Base-by-base conservation (phyloP, 495 filamentous ascomycete genomes). In the Acidomyces sp. region DNA sequence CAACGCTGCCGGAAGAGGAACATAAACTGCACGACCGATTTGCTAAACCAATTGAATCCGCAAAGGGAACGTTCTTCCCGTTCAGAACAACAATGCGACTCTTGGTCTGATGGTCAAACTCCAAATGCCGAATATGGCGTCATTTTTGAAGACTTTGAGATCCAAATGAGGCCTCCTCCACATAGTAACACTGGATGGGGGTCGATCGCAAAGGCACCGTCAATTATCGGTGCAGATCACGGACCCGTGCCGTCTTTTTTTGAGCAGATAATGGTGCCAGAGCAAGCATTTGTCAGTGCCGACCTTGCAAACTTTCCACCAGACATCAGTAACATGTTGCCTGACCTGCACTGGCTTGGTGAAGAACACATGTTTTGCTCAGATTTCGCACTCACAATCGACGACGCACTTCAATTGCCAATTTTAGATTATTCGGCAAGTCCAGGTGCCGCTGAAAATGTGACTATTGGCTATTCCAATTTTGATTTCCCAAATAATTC, bases 1-100 rank as follows among this genome's bases (percentile, higher is more conserved):
- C 44, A 20, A 18, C 13, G 52, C 37, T 55, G 52, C 39, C 26
- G 24, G 7, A 52, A 44, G 19, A 55, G 47, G 32, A 28, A 36
- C 23, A 40, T 53, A 22, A 9, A 26, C 10, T 55, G 49, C 33
- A 25, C 29, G n/a, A 37, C 34, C 11, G 34, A 23, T 4, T 23
- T 21, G 9, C 9, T 29, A 29, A 9, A 29, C 9, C 26, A 29
- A 29, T 9, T 29, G 9, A 29, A 13, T 9, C 19, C 24, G 37
- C 1, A 34, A n/a, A 23, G 21, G 7, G 43, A 38, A 18, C 19
- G 21, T 7, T 21, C 26, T 15, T 15, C 34, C 31, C 7, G 11
- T 6, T 18, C 19, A 37, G 18, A 18, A 12, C 34, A 20, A 9
- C 11, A 16, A 34, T 13, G 31, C 31, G 31, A 6, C 13, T 13